phyloP scores from a whole-genome alignment of 2,329 filamentous ascomycete genomes.

The Verticillium klebahnii region DNA sequence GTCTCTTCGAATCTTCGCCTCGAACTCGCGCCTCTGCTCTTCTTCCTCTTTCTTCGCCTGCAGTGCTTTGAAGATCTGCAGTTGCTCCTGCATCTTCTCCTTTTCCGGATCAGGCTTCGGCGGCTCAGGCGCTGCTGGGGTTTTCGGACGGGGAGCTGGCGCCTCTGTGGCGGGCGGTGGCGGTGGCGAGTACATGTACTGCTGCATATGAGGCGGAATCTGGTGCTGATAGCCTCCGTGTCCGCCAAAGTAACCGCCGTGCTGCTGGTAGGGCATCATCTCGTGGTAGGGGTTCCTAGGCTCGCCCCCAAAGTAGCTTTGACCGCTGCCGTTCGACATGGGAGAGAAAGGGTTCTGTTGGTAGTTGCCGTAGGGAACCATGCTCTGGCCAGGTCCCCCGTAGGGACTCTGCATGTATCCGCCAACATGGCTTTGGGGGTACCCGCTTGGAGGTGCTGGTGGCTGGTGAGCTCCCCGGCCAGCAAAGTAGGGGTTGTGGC shows the following conservation, averaged over 20 bases:
- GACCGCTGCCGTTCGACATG: conserved; percentile 31
- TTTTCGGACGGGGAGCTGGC: conserved; percentile 27
- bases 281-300: conserved; percentile 34
- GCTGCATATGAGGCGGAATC: conserved; percentile 29
- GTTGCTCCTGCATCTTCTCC: conserved; percentile 55
- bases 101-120: conserved; percentile 49
- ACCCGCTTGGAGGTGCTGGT: conserved; percentile 22
- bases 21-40: conserved; percentile 37
- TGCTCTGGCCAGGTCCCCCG: conserved; percentile 31
- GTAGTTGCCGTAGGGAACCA: conserved; percentile 42
- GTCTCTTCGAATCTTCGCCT: conserved; percentile 40
- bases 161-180: conserved; percentile 38
- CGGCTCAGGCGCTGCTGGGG: conserved; percentile 36
- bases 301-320: conserved; percentile 36
- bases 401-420: conserved; percentile 31
- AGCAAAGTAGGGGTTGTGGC: conserved; percentile 26
- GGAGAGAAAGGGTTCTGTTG: conserved; percentile 38
- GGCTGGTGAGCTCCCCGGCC: conserved; percentile 16
- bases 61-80: conserved; percentile 45
- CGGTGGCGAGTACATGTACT: conserved; percentile 33
- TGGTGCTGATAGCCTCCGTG: conserved; percentile 22
- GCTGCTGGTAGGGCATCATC: conserved; percentile 46
- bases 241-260: conserved; percentile 25
- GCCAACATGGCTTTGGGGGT: conserved; percentile 43
- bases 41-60: conserved; percentile 41